Percentiles rank a stretch among this genome's conserved stretches.
Conservation (phyloP, 495 filamentous ascomycete species). For the Hypoxylon fuscum region DNA sequence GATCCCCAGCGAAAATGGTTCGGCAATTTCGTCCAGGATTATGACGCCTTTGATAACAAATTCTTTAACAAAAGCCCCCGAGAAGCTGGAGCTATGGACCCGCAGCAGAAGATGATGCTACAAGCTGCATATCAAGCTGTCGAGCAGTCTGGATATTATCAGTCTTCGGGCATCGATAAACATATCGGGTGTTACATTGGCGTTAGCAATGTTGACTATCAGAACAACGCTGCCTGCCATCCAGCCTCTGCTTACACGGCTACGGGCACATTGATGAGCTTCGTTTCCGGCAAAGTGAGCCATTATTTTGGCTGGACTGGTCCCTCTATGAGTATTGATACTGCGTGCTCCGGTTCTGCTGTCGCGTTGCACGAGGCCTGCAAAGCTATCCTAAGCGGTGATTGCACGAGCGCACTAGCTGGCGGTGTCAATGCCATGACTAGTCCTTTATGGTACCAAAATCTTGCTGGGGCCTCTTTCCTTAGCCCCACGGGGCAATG, state of each 20-base stretch:
- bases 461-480: slow-evolving; percentile 46
- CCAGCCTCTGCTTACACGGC: slow-evolving; percentile 25
- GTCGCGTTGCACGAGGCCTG: slow-evolving; percentile 56
- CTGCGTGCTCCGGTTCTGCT: slow-evolving; percentile 63
- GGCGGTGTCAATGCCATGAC: slow-evolving; percentile 44
- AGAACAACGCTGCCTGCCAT: slow-evolving; percentile 35
- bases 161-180: slow-evolving; percentile 4
- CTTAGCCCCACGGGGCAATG: slow-evolving; percentile 46
- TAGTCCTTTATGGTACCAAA: slow-evolving; percentile 41
- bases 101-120: slow-evolving; percentile 49
- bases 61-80: slow-evolving; percentile 58
- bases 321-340: slow-evolving; percentile 61
- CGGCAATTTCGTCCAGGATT: slow-evolving; percentile 57
- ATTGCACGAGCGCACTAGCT: slow-evolving; percentile 53
- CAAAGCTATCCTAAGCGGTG: slow-evolving; percentile 50
- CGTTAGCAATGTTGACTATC: slow-evolving; percentile 31
- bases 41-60: slow-evolving; percentile 60
- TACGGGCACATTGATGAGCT: slow-evolving; percentile 30
- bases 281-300: slow-evolving; percentile 30
- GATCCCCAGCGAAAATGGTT: slow-evolving; percentile 52
- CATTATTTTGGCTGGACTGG: slow-evolving; percentile 65
- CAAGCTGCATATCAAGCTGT: slow-evolving; percentile 51
- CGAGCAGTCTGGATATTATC: slow-evolving; percentile 41
- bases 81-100: slow-evolving; percentile 47
- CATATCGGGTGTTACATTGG: slow-evolving; percentile 45